phyloP scores from a whole-genome alignment of 2,329 filamentous ascomycete species.

The Pezicula radicicola region DNA sequence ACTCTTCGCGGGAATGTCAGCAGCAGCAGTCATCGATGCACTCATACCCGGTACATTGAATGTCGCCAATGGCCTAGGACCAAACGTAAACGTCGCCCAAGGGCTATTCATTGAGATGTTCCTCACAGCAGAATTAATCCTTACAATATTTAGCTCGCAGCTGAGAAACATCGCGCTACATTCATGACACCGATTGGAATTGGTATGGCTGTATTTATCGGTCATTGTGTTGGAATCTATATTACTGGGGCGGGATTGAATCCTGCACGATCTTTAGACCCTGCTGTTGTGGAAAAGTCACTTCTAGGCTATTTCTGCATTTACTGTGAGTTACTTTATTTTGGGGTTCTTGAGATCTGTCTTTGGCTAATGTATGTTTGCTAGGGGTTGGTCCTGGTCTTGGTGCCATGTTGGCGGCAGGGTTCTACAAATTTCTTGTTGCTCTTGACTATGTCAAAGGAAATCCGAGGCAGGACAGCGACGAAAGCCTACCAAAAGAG shows the following conservation, averaged over 20 bases:
- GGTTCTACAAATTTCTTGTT: constrained; percentile 49
- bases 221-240: constrained; percentile 39
- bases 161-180: constrained; percentile 45
- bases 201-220: constrained; percentile 42
- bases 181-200: constrained; percentile 47
- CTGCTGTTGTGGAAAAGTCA: constrained; percentile 38
- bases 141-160: constrained; percentile 49
- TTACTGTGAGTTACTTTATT: constrained; percentile 29
- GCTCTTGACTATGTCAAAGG: constrained; percentile 47
- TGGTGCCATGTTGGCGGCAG: constrained; percentile 45
- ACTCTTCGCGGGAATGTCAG: constrained; percentile 30
- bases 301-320: constrained; percentile 46
- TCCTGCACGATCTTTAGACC: constrained; percentile 44
- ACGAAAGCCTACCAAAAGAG: background rate
- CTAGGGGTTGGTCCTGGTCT: constrained; percentile 44
- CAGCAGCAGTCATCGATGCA: constrained; percentile 37
- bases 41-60: constrained; percentile 42
- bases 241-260: constrained; percentile 47
- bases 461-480: constrained; percentile 36
- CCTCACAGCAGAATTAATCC: constrained; percentile 44
- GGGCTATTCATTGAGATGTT: constrained; percentile 48
- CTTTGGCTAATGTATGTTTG: background rate
- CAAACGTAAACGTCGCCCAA: constrained; percentile 36
- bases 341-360: background rate
- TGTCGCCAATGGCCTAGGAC: constrained; percentile 37